A percentile compares a stretch with the other conserved stretches of the same genome.
These are phyloP conservation scores for Moringa oleifera DNA, from an alignment of 345 rosid species.

Conservation along the genomic window DNA sequence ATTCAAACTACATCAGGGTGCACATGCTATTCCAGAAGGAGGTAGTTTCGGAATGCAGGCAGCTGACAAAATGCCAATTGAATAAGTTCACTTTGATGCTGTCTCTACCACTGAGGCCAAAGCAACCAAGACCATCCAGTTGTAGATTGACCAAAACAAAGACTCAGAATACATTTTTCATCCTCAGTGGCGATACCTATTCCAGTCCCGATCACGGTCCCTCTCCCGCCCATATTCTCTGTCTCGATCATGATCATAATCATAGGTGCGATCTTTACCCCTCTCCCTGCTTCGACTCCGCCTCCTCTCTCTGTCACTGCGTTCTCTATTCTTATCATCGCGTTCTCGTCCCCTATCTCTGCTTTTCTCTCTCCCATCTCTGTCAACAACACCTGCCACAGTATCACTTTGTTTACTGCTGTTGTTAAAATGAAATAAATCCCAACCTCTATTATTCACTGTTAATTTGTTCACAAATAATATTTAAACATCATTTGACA, in stretches of 20 bases:
- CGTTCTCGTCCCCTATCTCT: constrained; percentile 77
- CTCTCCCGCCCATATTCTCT: constrained; percentile 55
- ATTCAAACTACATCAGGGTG: no score
- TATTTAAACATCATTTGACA: no score
- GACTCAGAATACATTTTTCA: not conserved
- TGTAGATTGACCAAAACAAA: not conserved
- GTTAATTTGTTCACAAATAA: no score
- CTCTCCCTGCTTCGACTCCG: constrained; percentile 73
- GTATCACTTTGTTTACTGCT: not conserved
- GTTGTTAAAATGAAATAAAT: constrained; percentile 4
- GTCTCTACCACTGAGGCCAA: no score
- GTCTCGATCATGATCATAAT: constrained; percentile 47
- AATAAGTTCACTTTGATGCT: no score
- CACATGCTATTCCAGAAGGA: no score
- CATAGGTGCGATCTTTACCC: constrained; percentile 44
- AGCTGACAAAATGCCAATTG: no score
- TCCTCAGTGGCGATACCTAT: constrained; percentile 47
- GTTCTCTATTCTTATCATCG: constrained; percentile 52
- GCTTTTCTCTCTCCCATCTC: constrained; percentile 76
- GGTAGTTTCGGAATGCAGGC: no score
- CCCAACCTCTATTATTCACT: not conserved
- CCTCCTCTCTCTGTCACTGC: constrained; percentile 54
- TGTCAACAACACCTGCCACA: constrained; percentile 48
- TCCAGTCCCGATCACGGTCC: constrained; percentile 35
- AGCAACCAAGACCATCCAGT: not conserved